Conservation (phyloP, 2,329 filamentous ascomycete species). For the Venturia oleaginea region DNA sequence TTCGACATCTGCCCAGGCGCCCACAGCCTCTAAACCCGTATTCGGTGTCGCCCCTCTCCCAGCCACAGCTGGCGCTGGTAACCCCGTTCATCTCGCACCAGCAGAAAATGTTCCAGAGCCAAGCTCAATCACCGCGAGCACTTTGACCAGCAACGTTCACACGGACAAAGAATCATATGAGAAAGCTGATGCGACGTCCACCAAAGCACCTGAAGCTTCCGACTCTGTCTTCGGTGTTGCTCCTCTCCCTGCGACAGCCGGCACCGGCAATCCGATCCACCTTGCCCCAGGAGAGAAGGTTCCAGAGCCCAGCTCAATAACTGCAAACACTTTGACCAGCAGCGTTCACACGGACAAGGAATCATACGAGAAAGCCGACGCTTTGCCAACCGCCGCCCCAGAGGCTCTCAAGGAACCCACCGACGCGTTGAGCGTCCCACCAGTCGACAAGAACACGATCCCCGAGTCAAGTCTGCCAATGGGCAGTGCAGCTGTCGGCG, state of each 20-base stretch:
- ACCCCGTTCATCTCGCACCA: slow-evolving; percentile 69
- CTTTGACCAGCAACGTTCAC: slow-evolving; percentile 55
- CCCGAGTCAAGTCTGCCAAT: slow-evolving; percentile 78
- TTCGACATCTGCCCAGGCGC: slow-evolving; percentile 27
- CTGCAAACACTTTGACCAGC: slow-evolving; percentile 61
- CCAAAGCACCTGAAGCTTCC: slow-evolving; percentile 23
- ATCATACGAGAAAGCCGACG: slow-evolving; percentile 47
- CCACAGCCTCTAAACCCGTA: slow-evolving; percentile 15
- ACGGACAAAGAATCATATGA: slow-evolving; percentile 82
- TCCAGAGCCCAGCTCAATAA: slow-evolving; percentile 54
- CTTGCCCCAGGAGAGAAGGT: slow-evolving; percentile 74
- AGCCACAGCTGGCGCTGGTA: slow-evolving; percentile 53
- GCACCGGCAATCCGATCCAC: slow-evolving; percentile 66
- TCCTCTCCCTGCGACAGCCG: slow-evolving; percentile 51
- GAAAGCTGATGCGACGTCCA: slow-evolving; percentile 51
- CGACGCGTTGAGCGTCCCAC: slow-evolving; percentile 38
- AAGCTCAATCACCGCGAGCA: slow-evolving; percentile 55
- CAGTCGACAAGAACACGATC: slow-evolving; percentile 55
- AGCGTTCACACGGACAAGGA: slow-evolving; percentile 62
- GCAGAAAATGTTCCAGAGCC: slow-evolving; percentile 70
- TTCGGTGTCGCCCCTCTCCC: slow-evolving; percentile 52
- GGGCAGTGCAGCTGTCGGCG: slow-evolving; percentile 31
- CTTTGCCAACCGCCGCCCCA: slow-evolving; percentile 18
- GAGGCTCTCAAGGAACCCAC: not conserved
- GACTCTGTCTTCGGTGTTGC: slow-evolving; percentile 41